phyloP scores from a whole-genome alignment of 768 basidiomycete genomes.

The Daedaleopsis sinensis region DNA sequence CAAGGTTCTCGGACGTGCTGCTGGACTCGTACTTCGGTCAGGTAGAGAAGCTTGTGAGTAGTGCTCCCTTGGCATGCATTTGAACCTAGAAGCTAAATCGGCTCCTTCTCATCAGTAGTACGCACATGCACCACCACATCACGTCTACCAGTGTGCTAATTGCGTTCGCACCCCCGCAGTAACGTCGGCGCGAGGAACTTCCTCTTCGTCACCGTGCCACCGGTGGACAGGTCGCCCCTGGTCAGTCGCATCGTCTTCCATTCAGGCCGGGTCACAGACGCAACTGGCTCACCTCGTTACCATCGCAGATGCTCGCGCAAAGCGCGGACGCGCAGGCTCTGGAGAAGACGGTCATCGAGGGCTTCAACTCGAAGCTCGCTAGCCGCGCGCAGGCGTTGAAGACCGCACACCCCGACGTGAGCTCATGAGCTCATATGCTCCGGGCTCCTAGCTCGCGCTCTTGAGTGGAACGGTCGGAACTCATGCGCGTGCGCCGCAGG shows the following conservation, averaged over 20 bases:
- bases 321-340: slow-evolving; percentile 39
- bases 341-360: slow-evolving; percentile 50
- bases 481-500: slow-evolving; percentile 31
- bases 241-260: background rate
- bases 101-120: slow-evolving; percentile 1
- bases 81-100: background rate
- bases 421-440: too few relatives aligned
- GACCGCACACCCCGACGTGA: slow-evolving; percentile 48
- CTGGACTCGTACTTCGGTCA: slow-evolving; percentile 53
- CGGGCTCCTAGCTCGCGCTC: background rate
- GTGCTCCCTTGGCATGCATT: background rate
- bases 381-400: slow-evolving; percentile 45
- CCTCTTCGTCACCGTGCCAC: slow-evolving; percentile 57
- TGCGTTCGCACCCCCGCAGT: background rate
- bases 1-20: slow-evolving; percentile 53
- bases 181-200: background rate
- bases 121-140: background rate
- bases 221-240: slow-evolving; percentile 31
- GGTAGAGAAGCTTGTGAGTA: slow-evolving; percentile 50
- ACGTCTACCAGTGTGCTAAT: background rate
- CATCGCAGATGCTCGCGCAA: slow-evolving; percentile 51
- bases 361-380: slow-evolving; percentile 54
- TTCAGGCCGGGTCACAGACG: background rate
- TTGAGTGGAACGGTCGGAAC: background rate
- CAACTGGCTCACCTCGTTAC: background rate